Evolutionary conservation across 1,284 basidiomycete species (phyloP), one percentile per base, ranked within the genome.

Genomic region (Pseudozyma tsukubaensis): DNA sequence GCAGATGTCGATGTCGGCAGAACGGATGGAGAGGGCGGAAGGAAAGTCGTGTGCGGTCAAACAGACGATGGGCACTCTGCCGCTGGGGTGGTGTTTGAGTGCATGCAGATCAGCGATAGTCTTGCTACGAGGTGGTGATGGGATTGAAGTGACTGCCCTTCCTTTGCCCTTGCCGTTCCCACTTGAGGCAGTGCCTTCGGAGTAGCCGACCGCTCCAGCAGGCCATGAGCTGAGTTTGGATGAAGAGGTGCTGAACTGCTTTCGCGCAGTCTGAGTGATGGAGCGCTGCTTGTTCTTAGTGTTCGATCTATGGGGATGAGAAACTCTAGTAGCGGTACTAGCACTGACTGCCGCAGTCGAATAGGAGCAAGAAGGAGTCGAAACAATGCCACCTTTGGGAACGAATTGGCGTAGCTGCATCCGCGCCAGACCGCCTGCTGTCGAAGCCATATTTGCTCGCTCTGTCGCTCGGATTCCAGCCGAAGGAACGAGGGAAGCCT

Each of bases 11-110:
- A 83, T 54, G 39, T 75, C 64, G 10, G 82, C 76, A 12, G 62
- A 59, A 24, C 83, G 78, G n/a, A 79, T 64, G 6, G 80, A 75
- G 3, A 84, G 72, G 0, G 76, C 80, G 0, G 81, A 69, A 1
- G 83, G 83, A 37, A 79, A 77, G 57, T 84, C 83, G 54, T 79
- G 78, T 0, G 83, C 83, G 8, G 83, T 84, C 14, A 84, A 55
- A 42, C 79, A 77, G 42, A 61, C 64, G 39, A 71, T 75, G 36
- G 66, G 66, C 9, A 57, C 47, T 10, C 14, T 29, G 13, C 18
- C 55, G n/a, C 9, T 21, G 5, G 61, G 37, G 13, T 52, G n/a
- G 16, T 59, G 49, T 44, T 72, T 72, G 60, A 59, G 57, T 5
- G 58, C 29, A 14, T 68, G 47, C 3, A 80, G 37, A 44, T 80